A percentile compares a stretch with the other conserved stretches of the same genome.
phyloP scores from a whole-genome alignment of 805 yeast species.

The Myxozyma vanderwaltii region DNA sequence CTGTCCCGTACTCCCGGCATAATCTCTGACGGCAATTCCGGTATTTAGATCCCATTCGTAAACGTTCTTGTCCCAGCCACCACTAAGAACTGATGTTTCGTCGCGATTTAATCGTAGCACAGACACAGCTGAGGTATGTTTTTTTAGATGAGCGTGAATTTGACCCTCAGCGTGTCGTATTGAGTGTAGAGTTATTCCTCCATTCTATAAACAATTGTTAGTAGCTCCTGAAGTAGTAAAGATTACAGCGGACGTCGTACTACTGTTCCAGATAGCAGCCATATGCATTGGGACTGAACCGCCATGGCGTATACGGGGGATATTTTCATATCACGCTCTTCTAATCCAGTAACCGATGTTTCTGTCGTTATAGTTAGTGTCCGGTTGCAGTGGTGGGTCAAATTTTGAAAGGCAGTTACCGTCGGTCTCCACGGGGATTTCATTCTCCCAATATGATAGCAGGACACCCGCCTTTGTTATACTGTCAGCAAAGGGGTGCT shows the following conservation, averaged over 20 bases:
- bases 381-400: conserved; percentile 44
- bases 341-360: conserved; percentile 8
- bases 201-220: conserved; percentile 48
- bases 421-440: conserved; percentile 59
- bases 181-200: conserved; percentile 85
- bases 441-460: conserved; percentile 92
- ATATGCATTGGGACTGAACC: conserved; percentile 76
- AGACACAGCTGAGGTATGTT: conserved; percentile 76
- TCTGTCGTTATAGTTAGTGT: neutral
- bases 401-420: neutral
- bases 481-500: conserved; percentile 84
- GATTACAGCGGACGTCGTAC: neutral
- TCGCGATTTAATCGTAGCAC: conserved; percentile 61
- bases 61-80: conserved; percentile 86
- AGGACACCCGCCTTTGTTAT: conserved; percentile 82
- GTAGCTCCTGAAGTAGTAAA: neutral
- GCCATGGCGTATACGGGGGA: conserved; percentile 90
- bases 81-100: conserved; percentile 71
- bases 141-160: conserved; percentile 71
- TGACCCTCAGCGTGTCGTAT: conserved; percentile 80
- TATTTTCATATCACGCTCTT: conserved; percentile 42
- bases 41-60: conserved; percentile 83
- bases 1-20: conserved; percentile 69
- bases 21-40: conserved; percentile 57
- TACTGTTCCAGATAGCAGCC: conserved; percentile 72